phyloP scores from a whole-genome alignment of 441 rosid genomes.

The Erodium trifolium region DNA sequence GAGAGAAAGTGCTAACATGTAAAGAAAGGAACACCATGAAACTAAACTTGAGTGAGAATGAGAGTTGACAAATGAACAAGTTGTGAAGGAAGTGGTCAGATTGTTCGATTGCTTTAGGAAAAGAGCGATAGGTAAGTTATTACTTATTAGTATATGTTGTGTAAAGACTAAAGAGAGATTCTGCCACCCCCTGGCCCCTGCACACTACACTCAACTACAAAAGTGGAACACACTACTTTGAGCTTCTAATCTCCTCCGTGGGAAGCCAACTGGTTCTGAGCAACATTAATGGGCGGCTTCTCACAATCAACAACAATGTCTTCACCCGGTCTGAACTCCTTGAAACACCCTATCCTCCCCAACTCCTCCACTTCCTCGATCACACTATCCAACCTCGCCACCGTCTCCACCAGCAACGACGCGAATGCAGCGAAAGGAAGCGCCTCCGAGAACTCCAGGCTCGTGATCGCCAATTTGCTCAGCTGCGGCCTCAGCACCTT shows the following conservation, averaged over 20 bases:
- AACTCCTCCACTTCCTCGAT: slow-evolving; percentile 70
- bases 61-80: too few relatives aligned
- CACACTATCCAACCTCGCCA: slow-evolving; percentile 67
- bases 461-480: slow-evolving; percentile 57
- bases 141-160: neutral
- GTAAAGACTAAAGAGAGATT: neutral
- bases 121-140: neutral
- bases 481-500: slow-evolving; percentile 54
- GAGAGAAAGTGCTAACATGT: too few relatives aligned
- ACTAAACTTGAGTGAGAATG: too few relatives aligned
- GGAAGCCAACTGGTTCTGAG: slow-evolving; percentile 32
- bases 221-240: neutral
- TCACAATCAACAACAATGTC: slow-evolving; percentile 33
- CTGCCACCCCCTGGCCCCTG: neutral
- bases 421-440: slow-evolving; percentile 84
- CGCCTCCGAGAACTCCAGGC: slow-evolving; percentile 76
- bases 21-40: too few relatives aligned
- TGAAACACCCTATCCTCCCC: slow-evolving; percentile 56
- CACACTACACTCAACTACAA: neutral
- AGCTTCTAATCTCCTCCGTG: slow-evolving; percentile 11
- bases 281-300: slow-evolving; percentile 23
- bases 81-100: neutral
- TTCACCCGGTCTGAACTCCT: slow-evolving; percentile 40
- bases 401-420: slow-evolving; percentile 62
- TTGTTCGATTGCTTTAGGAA: neutral